These are phyloP conservation scores for Emericellopsis terricola DNA, from an alignment of 495 filamentous ascomycete genomes.

Conservation along the genomic window DNA sequence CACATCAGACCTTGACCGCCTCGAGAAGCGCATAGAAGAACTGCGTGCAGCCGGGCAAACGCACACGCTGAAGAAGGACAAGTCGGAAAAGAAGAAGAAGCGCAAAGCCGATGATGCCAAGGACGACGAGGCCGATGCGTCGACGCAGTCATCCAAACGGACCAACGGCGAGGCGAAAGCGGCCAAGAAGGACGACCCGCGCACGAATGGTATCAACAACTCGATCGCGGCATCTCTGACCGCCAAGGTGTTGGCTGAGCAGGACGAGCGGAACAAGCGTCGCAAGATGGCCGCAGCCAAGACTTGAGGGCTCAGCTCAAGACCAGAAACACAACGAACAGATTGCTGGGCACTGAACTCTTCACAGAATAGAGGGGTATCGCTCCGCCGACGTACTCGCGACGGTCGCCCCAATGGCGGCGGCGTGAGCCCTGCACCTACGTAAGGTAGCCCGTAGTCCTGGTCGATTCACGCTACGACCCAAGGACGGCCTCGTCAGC, in stretches of 20 bases:
- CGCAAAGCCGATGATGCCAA: conserved; percentile 28
- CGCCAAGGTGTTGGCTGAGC: conserved; percentile 67
- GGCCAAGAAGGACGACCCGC: conserved; percentile 8
- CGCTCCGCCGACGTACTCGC: no score
- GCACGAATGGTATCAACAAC: conserved; percentile 52
- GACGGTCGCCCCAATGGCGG: no score
- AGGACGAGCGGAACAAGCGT: conserved; percentile 63
- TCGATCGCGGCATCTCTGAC: conserved; percentile 69
- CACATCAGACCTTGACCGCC: conserved; percentile 47
- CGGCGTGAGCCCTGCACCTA: no score
- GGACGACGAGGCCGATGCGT: conserved; percentile 8
- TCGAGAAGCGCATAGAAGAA: conserved; percentile 42
- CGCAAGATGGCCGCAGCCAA: conserved; percentile 36
- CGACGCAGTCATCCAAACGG: conserved; percentile 6
- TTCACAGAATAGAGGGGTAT: no score
- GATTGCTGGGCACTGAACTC: no score
- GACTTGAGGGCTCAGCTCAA: not conserved
- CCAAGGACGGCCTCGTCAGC: no score
- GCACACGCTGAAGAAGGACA: conserved; percentile 86
- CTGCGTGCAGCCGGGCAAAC: conserved; percentile 55
- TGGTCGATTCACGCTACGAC: no score
- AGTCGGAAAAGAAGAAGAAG: conserved; percentile 45
- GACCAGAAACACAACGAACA: no score
- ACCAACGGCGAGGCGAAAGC: conserved; percentile 6
- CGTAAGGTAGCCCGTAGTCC: no score